Percentiles rank a stretch among this genome's conserved stretches.
phyloP scores from a whole-genome alignment of 2,329 filamentous ascomycete genomes.

The Colletotrichum sp. region DNA sequence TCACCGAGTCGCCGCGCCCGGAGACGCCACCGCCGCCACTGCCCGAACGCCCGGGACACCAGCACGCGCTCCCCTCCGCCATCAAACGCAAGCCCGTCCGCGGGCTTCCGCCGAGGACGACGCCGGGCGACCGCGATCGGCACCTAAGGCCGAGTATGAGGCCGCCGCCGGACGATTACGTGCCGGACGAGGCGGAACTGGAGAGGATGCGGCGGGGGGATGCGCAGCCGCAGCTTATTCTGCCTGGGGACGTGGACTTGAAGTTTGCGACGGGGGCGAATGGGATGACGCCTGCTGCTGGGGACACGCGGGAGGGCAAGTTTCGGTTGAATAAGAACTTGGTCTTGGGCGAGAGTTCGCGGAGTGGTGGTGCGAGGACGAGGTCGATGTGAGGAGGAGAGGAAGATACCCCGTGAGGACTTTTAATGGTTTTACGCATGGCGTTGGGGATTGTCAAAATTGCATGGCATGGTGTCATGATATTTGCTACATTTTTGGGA shows the following conservation, averaged over 20 bases:
- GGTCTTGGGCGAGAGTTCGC: background rate
- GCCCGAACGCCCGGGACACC: background rate
- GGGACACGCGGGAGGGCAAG: conserved; percentile 8
- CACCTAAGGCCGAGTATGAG: conserved; percentile 14
- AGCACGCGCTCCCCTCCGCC: background rate
- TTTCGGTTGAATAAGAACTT: background rate
- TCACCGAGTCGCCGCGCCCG: background rate
- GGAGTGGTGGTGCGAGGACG: background rate
- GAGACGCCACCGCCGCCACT: background rate
- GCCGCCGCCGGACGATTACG: conserved; percentile 23
- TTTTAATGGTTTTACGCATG: background rate
- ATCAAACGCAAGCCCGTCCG: conserved; percentile 2
- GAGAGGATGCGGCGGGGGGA: conserved; percentile 26
- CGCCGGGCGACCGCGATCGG: background rate
- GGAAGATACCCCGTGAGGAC: background rate
- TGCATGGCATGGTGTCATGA: background rate
- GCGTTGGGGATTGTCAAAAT: background rate
- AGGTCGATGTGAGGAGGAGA: background rate
- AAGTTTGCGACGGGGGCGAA: conserved; percentile 20
- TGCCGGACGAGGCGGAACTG: conserved; percentile 25
- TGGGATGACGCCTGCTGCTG: conserved; percentile 16
- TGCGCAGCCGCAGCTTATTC: conserved; percentile 27
- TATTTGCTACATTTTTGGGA: background rate
- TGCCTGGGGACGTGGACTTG: conserved; percentile 12
- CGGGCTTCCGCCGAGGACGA: background rate